Evolutionary conservation across 2,329 filamentous ascomycete species (phyloP), one percentile per base, ranked within the genome.

Genomic region (Neofusicoccum laricinum): DNA sequence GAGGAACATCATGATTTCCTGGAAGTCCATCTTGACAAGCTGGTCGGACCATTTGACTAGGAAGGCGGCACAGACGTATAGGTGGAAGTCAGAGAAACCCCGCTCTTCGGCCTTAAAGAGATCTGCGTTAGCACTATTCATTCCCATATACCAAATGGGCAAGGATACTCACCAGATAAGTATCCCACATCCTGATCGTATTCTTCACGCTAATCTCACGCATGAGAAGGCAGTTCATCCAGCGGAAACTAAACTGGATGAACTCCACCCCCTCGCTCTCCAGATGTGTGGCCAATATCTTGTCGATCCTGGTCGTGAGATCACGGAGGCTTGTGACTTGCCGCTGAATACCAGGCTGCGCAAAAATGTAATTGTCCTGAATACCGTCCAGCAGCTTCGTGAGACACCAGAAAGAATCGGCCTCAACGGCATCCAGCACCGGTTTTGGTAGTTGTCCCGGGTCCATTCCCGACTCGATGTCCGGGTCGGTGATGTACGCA

Each of bases 191-290:
- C 70, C 95, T 86, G 68, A 99, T 96, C 0, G 93, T 97, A 75
- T 97, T 98, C 76, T 89, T 91, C 64, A 99, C 94, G 74, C 91
- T 97, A 68, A 99, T 91, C 79, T 99, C 95, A 68, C 95, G 87
- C 95, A 99, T 99, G 68, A 99, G 83, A 61, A 99, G 86, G 77
- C 95, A 99, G 73, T 99, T 99, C 95, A 99, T 99, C 95, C 95
- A 99, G 64, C 95, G 86, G 76, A 99, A 99, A 78, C 93, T 97
- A 79, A 99, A 99, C 75, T 99, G 95, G 72, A 99, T 99, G 73
- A 99, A 99, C 75, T 99, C 95, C 32, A 99, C 92, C 36, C 93
- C 90, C 77, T 98, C 93, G 25, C 86, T 86, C 74, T 97, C 92
- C 45, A 99, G 83, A 75, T 99, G 95, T 70, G 91, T 95, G 2